These are phyloP conservation scores for Nicotiana attenuata DNA, from an alignment of 257 asterid species.

Conservation along the genomic window DNA sequence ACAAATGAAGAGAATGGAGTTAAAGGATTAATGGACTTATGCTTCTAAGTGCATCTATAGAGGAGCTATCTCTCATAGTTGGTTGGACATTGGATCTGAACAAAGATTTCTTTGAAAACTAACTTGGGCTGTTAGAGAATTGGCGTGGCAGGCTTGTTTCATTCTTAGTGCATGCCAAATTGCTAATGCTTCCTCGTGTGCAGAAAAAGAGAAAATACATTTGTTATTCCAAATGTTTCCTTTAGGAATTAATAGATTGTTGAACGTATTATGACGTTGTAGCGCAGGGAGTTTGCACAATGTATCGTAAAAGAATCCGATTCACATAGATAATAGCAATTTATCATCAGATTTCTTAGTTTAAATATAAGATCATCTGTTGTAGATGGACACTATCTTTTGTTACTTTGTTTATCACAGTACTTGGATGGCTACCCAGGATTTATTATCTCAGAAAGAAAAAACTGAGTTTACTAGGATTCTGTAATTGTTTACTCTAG, in stretches of 20 bases:
- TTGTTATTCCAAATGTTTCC: background rate
- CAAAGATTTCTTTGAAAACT: background rate
- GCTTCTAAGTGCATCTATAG: background rate
- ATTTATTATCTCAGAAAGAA: background rate
- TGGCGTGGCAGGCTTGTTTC: background rate
- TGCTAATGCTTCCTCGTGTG: background rate
- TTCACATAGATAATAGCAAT: background rate
- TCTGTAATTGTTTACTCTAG: background rate
- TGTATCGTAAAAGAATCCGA: background rate
- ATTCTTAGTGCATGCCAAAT: background rate
- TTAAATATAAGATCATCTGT: background rate
- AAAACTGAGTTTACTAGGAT: background rate
- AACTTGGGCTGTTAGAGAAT: background rate
- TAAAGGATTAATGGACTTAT: background rate
- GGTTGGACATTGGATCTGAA: background rate
- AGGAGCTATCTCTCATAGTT: background rate
- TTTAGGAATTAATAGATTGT: background rate
- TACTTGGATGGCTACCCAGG: background rate
- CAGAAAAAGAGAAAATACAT: background rate
- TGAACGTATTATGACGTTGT: background rate
- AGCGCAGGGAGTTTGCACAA: background rate
- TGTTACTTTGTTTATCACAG: background rate
- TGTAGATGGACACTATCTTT: background rate
- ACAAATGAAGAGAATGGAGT: background rate
- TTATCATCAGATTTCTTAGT: background rate